phyloP scores from a whole-genome alignment of 176 grass and related monocot genomes.

The Avena atlantica region DNA sequence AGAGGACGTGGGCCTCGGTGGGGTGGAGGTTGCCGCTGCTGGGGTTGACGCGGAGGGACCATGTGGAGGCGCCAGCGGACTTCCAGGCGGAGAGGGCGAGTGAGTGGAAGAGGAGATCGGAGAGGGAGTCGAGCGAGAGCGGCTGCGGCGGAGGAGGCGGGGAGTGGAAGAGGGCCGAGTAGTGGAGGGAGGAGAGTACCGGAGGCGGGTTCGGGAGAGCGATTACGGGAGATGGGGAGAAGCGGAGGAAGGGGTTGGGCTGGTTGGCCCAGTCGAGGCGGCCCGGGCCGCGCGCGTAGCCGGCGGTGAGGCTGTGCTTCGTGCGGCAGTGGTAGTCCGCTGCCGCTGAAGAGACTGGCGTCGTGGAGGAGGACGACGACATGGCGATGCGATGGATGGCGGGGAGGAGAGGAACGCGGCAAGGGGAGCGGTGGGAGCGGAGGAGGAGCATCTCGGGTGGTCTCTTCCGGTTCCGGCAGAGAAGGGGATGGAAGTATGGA shows the following conservation, averaged over 20 bases:
- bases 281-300: conserved; percentile 80
- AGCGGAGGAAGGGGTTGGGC: conserved; percentile 95
- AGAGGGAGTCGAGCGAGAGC: conserved; percentile 61
- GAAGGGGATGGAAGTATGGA: conserved; percentile 35
- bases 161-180: conserved; percentile 45
- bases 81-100: conserved; percentile 96
- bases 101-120: conserved; percentile 80
- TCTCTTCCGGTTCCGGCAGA: neutral
- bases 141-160: conserved; percentile 40
- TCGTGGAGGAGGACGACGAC: conserved; percentile 36
- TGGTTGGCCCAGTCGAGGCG: conserved; percentile 98
- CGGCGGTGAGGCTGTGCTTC: conserved; percentile 82
- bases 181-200: conserved; percentile 13
- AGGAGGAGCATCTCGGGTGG: conserved; percentile 38
- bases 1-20: conserved; percentile 81
- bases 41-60: conserved; percentile 94
- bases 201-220: conserved; percentile 60
- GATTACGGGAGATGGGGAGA: conserved; percentile 44
- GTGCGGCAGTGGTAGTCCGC: conserved; percentile 75
- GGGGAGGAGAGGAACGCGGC: neutral
- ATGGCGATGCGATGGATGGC: conserved; percentile 26
- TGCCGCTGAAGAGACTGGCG: conserved; percentile 41
- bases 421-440: conserved; percentile 2
- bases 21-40: conserved; percentile 97
- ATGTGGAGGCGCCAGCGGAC: conserved; percentile 71